phyloP scores from a whole-genome alignment of 176 grass and related monocot species.

The Panicum miliaceum region DNA sequence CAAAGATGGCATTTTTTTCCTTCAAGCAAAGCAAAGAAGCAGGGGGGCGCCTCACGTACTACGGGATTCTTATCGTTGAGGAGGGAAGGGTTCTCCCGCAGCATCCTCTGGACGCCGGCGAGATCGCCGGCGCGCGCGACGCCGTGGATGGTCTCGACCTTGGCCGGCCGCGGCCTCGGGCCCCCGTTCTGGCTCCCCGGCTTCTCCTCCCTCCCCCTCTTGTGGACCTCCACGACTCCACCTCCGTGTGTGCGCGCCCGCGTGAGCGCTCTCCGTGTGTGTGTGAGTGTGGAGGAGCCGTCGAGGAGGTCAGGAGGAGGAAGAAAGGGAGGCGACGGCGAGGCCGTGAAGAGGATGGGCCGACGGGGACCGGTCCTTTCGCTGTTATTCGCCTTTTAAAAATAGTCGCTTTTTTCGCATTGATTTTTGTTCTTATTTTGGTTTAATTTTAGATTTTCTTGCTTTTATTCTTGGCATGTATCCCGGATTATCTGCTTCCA shows the following conservation, averaged over 20 bases:
- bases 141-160: slow-evolving; percentile 67
- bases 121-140: slow-evolving; percentile 75
- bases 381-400: slow-evolving; percentile 19
- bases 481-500: slow-evolving; percentile 15
- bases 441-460: slow-evolving; percentile 10
- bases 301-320: slow-evolving; percentile 41
- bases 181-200: slow-evolving; percentile 74
- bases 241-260: not conserved
- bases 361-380: slow-evolving; percentile 38
- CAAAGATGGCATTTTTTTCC: slow-evolving; percentile 37
- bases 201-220: slow-evolving; percentile 46
- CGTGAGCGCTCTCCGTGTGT: slow-evolving; percentile 14
- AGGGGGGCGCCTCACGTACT: slow-evolving; percentile 35
- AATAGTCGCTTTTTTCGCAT: not conserved
- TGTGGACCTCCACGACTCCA: not conserved
- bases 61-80: slow-evolving; percentile 88
- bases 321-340: not conserved
- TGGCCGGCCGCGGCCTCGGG: slow-evolving; percentile 59
- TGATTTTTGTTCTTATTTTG: not conserved
- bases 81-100: slow-evolving; percentile 69
- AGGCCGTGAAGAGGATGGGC: not conserved
- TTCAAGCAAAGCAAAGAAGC: not conserved
- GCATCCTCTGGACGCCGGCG: slow-evolving; percentile 71
- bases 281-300: slow-evolving; percentile 9
- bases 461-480: slow-evolving; percentile 26